Evolutionary conservation across 1,139 yeast species (phyloP).

Genomic region (Geotrichum candidum): DNA sequence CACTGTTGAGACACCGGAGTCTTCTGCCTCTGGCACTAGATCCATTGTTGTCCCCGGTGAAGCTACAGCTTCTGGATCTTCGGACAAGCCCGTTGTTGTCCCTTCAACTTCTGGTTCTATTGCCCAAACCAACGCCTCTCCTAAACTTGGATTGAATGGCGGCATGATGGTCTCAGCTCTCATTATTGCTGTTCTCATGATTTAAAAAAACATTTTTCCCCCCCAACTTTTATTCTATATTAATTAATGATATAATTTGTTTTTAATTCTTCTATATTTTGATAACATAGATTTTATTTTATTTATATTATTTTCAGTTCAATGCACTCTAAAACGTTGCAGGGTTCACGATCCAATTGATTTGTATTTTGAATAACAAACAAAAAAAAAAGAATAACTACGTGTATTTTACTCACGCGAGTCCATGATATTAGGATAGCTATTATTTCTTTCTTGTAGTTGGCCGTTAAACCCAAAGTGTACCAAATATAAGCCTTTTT

Average conservation of each 20-base stretch:
- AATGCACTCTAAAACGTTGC: neutral
- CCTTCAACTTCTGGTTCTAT: neutral
- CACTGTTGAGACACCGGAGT: neutral
- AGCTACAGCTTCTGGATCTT: neutral
- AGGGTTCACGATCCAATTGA: too few relatives aligned
- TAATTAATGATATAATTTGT: too few relatives aligned
- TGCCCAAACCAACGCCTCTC: constrained; percentile 7
- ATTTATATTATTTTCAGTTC: neutral
- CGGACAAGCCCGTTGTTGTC: constrained; percentile 1
- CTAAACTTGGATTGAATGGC: neutral
- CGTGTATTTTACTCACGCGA: too few relatives aligned
- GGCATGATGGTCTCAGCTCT: constrained; percentile 7
- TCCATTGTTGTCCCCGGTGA: neutral
- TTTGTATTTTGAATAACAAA: too few relatives aligned
- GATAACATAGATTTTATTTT: neutral
- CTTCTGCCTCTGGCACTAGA: neutral
- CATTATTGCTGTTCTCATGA: constrained; percentile 4
- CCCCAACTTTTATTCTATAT: too few relatives aligned
- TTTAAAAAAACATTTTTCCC: neutral
- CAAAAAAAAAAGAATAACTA: too few relatives aligned
- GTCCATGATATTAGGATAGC: too few relatives aligned
- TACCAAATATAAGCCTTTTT: too few relatives aligned
- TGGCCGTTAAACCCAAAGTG: too few relatives aligned
- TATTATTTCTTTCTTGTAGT: too few relatives aligned
- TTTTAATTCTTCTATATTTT: neutral